phyloP scores from a whole-genome alignment of 192 early-diverging fungal genomes.

The Cladochytrium replicatum region DNA sequence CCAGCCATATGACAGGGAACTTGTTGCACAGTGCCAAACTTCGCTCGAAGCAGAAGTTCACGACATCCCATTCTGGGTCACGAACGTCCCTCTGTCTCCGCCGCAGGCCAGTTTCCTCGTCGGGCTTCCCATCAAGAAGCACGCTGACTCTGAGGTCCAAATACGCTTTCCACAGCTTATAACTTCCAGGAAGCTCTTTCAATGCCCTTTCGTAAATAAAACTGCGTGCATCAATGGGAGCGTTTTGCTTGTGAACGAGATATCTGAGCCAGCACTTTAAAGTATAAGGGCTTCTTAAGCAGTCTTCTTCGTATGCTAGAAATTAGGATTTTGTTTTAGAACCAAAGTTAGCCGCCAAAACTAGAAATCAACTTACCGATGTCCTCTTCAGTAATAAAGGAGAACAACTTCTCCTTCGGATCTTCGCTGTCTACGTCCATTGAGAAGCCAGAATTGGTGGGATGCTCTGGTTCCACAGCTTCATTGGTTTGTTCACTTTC shows the following conservation, averaged over 20 bases:
- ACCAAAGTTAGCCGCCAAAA: background rate
- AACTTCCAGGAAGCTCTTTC: constrained; percentile 78
- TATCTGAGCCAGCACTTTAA: constrained; percentile 83
- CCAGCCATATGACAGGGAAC: constrained; percentile 91
- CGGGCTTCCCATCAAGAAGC: constrained; percentile 24
- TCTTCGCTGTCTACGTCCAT: no score
- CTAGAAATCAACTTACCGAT: constrained; percentile 21
- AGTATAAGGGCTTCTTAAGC: constrained; percentile 37
- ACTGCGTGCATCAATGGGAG: constrained; percentile 32
- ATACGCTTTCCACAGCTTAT: constrained; percentile 92
- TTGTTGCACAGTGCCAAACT: constrained; percentile 86
- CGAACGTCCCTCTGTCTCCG: constrained; percentile 10
- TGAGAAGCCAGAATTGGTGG: no score
- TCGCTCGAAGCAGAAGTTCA: constrained; percentile 75
- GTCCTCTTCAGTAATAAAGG: constrained; percentile 23
- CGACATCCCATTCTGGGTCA: constrained; percentile 45
- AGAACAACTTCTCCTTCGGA: constrained; percentile 13
- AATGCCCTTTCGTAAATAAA: constrained; percentile 85
- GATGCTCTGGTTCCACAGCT: no score
- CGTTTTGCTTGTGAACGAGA: constrained; percentile 69
- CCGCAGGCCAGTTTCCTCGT: constrained; percentile 30
- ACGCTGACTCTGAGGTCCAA: constrained; percentile 50
- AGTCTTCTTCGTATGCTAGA: constrained; percentile 41
- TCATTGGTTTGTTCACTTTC: no score
- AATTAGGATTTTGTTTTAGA: background rate